Base-by-base conservation (phyloP, 2,329 filamentous ascomycete genomes). In the Fusarium sp. region DNA sequence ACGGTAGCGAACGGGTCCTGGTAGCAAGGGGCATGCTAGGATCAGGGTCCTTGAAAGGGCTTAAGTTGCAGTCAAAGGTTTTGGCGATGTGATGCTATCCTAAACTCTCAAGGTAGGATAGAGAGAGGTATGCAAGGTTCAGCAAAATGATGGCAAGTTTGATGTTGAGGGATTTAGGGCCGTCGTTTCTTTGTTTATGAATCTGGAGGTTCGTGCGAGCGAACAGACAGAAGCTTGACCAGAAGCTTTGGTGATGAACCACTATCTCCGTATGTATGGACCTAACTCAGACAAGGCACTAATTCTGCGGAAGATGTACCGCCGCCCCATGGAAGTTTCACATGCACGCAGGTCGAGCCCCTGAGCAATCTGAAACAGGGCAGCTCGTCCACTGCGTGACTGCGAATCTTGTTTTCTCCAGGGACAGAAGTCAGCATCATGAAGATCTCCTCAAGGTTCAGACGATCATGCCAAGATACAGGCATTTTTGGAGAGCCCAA, bases 301-400 rank as follows among this genome's bases (percentile, higher is more conserved):
- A 7, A 34, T 12, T 34, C n/a, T 12, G 31, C 31, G 31, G 31
- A 44, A 58, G 39, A 43, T 45, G 45, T 45, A 43, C 41, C 46
- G 38, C 53, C 41, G 41, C 61, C 19, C 19, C 19, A 19, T 19
- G 19, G 19, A 55, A 68, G 67, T 70, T 68, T 67, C 59, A 62
- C 45, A 44, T 39, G n/a, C 26, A 34, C 31, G 31, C 13, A 6
- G 19, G 31, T 13, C 31, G 5, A 43, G 31, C 60, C 62, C 56
- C 54, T 65, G 51, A 31, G 15, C 28, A 35, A 60, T 69, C 65
- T 69, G 67, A 70, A 70, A 70, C 67, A 48, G 46, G 28, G 47
- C 51, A 55, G 15, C 49, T 26, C 22, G 15, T 22, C 28, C 25
- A 26, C 41, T 44, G 42, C 34, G 56, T 65, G 56, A 19, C 19